These are phyloP conservation scores for Thymus mandschuricus DNA, from an alignment of 257 asterid species.

Conservation along the genomic window DNA sequence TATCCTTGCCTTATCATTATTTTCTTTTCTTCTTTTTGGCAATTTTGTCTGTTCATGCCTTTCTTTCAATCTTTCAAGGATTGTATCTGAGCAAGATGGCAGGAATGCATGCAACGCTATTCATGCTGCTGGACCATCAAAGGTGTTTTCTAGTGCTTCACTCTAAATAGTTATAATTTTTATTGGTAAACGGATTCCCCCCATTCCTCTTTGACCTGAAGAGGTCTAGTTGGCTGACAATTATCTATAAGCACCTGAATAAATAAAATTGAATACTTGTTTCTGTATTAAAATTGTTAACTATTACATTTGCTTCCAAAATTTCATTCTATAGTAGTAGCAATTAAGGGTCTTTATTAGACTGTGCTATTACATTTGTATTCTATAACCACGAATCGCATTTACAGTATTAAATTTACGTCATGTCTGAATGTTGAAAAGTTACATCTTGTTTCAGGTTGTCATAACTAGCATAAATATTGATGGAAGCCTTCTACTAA, in stretches of 20 bases:
- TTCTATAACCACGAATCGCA: conserved; percentile 7
- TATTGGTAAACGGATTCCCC: conserved; percentile 9
- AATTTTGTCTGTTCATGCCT: conserved; percentile 8
- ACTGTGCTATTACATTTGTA: neutral
- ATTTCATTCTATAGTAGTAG: neutral
- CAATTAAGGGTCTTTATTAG: neutral
- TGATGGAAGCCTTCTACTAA: conserved; percentile 75
- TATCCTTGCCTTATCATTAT: neutral
- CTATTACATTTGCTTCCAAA: conserved; percentile 15
- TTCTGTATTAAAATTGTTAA: neutral
- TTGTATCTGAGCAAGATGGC: conserved; percentile 87
- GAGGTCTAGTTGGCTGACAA: neutral
- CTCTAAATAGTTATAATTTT: conserved; percentile 8
- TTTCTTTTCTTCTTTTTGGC: neutral
- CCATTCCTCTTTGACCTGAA: conserved; percentile 13
- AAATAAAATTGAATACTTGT: neutral
- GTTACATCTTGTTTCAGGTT: conserved; percentile 57
- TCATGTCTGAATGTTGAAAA: neutral
- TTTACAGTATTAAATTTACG: neutral
- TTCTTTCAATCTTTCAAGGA: conserved; percentile 47
- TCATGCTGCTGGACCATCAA: conserved; percentile 97
- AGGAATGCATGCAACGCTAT: conserved; percentile 89
- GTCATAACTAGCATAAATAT: conserved; percentile 90
- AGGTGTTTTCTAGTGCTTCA: conserved; percentile 56
- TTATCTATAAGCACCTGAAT: conserved; percentile 14